A percentile compares a stretch with the other conserved stretches of the same genome.
Conservation (phyloP, 1,284 basidiomycete species). For the Exobasidium cylindrosporum region DNA sequence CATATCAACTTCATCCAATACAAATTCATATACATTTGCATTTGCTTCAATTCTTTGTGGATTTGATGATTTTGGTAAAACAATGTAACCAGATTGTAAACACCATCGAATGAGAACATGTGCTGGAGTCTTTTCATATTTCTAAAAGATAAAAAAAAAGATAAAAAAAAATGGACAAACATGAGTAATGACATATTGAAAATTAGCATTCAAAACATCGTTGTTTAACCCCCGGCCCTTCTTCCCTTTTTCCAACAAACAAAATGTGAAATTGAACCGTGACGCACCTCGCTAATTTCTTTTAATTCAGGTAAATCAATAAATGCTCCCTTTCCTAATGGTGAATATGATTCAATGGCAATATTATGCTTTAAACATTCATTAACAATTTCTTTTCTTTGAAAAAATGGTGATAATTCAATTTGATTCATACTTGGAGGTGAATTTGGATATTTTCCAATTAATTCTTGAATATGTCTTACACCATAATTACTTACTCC, state of each 20-base stretch:
- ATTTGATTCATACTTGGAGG: conserved; percentile 57
- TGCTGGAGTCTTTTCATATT: conserved; percentile 66
- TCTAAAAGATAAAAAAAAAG: conserved; percentile 44
- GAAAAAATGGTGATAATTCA: conserved; percentile 76
- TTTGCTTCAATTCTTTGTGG: conserved; percentile 69
- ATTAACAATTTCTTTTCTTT: conserved; percentile 72
- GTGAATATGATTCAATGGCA: conserved; percentile 64
- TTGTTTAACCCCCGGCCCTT: too few species aligned
- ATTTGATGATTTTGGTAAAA: conserved; percentile 68
- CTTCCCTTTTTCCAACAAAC: too few species aligned
- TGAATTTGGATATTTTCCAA: conserved; percentile 49
- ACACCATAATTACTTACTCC: conserved; percentile 38
- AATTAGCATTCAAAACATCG: too few species aligned
- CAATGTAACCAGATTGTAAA: conserved; percentile 64
- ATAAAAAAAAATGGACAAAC: too few species aligned
- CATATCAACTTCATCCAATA: conserved; percentile 67
- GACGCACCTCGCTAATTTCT: conserved; percentile 1
- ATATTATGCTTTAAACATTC: conserved; percentile 72
- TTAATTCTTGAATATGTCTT: conserved; percentile 26
- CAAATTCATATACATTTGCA: conserved; percentile 69
- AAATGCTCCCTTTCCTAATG: conserved; percentile 19
- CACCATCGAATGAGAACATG: conserved; percentile 81
- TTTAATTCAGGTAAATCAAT: conserved; percentile 19
- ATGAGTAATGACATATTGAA: too few species aligned
- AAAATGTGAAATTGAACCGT: too few species aligned